Evolutionary conservation across 2,329 filamentous ascomycete genomes (phyloP).

Genomic region (Daldinia eschscholtzii): DNA sequence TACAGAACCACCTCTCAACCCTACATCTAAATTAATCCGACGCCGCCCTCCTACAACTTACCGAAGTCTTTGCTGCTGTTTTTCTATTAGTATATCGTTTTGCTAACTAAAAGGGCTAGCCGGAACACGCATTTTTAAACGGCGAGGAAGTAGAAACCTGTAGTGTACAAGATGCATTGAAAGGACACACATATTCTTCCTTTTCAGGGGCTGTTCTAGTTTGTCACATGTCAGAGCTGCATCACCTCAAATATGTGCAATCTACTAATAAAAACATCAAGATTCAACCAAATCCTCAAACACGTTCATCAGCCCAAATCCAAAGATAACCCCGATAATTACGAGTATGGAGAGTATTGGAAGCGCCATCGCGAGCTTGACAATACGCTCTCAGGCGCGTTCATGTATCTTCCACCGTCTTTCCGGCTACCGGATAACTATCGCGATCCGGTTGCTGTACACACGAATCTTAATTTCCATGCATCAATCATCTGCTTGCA

Average conservation of each 20-base stretch:
- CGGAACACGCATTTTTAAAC: conserved; percentile 80
- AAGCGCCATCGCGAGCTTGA: conserved; percentile 85
- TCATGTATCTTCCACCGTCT: conserved; percentile 81
- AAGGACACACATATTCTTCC: conserved; percentile 72
- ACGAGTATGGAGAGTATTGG: conserved; percentile 85
- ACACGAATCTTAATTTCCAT: conserved; percentile 89
- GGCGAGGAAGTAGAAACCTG: conserved; percentile 73
- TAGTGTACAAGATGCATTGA: conserved; percentile 74
- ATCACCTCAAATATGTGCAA: neutral
- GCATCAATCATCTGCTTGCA: conserved; percentile 90
- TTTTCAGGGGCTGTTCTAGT: conserved; percentile 81
- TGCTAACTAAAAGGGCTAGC: conserved; percentile 54
- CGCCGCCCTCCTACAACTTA: neutral
- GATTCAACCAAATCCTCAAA: conserved; percentile 81
- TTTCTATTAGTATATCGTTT: neutral
- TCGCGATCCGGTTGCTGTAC: conserved; percentile 78
- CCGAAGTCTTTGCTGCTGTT: neutral
- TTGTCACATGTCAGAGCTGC: conserved; percentile 67
- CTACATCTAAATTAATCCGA: too few species aligned
- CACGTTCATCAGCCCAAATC: conserved; percentile 81
- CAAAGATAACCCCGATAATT: conserved; percentile 78
- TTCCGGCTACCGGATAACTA: conserved; percentile 78
- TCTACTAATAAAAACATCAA: conserved; percentile 31
- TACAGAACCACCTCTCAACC: neutral
- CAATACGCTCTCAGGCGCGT: conserved; percentile 80